Evolutionary conservation across 169 alveolate species (phyloP), one percentile per base, ranked within the genome.

Genomic region (Eimeria necatrix): DNA sequence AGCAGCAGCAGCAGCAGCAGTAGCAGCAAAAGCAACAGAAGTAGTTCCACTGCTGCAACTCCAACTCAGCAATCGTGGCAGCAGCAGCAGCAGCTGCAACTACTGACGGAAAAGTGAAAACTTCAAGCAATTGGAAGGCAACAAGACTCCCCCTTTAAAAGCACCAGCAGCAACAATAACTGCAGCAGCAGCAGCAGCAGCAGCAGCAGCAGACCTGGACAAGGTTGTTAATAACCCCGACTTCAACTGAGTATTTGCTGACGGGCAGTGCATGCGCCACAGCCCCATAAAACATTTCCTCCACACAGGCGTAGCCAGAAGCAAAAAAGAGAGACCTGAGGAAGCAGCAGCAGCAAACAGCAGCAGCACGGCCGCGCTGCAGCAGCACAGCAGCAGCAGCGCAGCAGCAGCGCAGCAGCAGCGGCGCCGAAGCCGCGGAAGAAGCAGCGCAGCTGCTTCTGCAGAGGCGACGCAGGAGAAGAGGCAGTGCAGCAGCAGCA

Each of bases 221-320:
- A 7, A 90, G 89, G 41, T 68, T 71, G n/a, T 70, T 81, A 51
- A 90, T 46, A 14, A 90, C 51, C 46, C 53, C 32, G 56, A 60
- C 89, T 61, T 90, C 94, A 0, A 90, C 94, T 46, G 94, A 81
- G 76, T 71, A 90, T 32, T 60, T 51, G 90, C 89, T 71, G 64
- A 90, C 94, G 24, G 94, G 94, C 18, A 90, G 89, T 41, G 94
- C 20, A 64, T 90, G 94, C 12, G 94, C 94, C 94, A 90, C 73
- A 32, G 83, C 64, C 46, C 94, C 94, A 64, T 90, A 90, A 49
- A 90, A 74, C 94, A 90, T 90, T 48, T 90, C 93, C 14, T 48
- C 93, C 9, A 61, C 80, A 32, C 51, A 59, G n/a, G 93, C 68
- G 26, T 20, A 86, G 41, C 64, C 80, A 60, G 84, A 86, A 16